These are phyloP conservation scores for Daldinia vernicosa DNA, from an alignment of 495 filamentous ascomycete species.

Conservation along the genomic window DNA sequence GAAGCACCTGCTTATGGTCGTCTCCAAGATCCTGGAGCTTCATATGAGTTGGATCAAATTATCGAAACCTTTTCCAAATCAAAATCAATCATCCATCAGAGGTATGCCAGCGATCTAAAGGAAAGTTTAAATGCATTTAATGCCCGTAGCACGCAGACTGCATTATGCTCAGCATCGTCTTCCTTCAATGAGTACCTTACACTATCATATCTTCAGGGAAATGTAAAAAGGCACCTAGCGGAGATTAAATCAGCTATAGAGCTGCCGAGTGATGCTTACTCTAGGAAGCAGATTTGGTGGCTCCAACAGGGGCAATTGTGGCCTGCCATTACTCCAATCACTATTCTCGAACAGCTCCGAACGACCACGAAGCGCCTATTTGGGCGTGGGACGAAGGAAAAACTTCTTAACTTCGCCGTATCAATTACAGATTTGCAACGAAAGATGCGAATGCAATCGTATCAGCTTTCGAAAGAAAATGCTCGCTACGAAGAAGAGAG, in stretches of 20 bases:
- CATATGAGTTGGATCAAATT: constrained; percentile 20
- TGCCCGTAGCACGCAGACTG: not conserved
- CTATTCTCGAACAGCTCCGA: constrained; percentile 63
- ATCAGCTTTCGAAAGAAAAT: constrained; percentile 34
- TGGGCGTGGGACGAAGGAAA: constrained; percentile 54
- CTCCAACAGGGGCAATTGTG: constrained; percentile 59
- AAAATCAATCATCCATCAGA: constrained; percentile 21
- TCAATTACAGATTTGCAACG: constrained; percentile 58
- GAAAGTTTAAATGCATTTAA: constrained; percentile 18
- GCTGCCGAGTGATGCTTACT: constrained; percentile 14
- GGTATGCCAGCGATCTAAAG: constrained; percentile 40
- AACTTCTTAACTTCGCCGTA: constrained; percentile 53
- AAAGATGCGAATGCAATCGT: constrained; percentile 46
- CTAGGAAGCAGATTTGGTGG: constrained; percentile 51
- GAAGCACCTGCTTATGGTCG: not conserved
- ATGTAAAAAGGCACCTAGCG: constrained; percentile 2
- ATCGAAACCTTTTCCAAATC: constrained; percentile 19
- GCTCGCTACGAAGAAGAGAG: constrained; percentile 47
- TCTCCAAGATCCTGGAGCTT: not conserved
- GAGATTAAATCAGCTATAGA: constrained; percentile 20
- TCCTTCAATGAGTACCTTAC: constrained; percentile 10
- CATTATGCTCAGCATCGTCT: too few species aligned
- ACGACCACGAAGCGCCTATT: constrained; percentile 48
- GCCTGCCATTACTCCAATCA: constrained; percentile 60
- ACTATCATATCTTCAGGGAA: constrained; percentile 45